Conservation (phyloP, 192 early-diverging fungal species). For the Coemansia erecta region DNA sequence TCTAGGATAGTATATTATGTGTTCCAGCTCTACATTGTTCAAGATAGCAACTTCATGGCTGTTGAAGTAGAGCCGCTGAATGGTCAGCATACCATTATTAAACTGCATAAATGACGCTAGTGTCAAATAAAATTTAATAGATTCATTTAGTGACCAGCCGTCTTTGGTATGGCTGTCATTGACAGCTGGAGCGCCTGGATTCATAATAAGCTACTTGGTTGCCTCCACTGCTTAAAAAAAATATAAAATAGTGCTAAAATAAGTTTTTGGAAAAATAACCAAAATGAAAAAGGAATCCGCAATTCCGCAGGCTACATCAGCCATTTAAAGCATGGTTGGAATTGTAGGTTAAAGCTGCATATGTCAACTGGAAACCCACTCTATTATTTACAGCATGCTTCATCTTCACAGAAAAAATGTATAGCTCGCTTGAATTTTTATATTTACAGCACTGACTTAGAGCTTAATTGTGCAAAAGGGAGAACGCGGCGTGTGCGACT, state of each 20-base stretch:
- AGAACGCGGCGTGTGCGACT: too few species aligned
- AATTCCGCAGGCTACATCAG: too few species aligned
- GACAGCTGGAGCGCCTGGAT: neutral
- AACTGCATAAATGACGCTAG: neutral
- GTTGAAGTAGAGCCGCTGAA: constrained; percentile 1
- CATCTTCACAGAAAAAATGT: too few species aligned
- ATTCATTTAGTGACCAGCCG: constrained; percentile 1
- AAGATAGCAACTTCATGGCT: neutral
- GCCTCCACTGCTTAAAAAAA: neutral
- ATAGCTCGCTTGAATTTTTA: too few species aligned
- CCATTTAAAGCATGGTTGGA: too few species aligned
- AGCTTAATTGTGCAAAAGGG: too few species aligned
- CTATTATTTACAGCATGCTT: too few species aligned
- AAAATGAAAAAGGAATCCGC: neutral
- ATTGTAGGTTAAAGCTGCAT: too few species aligned
- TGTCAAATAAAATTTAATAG: neutral
- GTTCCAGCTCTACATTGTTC: constrained; percentile 4
- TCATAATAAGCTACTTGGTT: neutral
- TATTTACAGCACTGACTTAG: too few species aligned
- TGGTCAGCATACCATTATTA: neutral
- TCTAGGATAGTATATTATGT: neutral
- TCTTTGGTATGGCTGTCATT: neutral
- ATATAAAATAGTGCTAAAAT: neutral
- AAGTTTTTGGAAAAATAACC: too few species aligned
- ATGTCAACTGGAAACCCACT: too few species aligned